Base-by-base conservation (phyloP, 345 rosid species). In the Citrus cavaleriei region DNA sequence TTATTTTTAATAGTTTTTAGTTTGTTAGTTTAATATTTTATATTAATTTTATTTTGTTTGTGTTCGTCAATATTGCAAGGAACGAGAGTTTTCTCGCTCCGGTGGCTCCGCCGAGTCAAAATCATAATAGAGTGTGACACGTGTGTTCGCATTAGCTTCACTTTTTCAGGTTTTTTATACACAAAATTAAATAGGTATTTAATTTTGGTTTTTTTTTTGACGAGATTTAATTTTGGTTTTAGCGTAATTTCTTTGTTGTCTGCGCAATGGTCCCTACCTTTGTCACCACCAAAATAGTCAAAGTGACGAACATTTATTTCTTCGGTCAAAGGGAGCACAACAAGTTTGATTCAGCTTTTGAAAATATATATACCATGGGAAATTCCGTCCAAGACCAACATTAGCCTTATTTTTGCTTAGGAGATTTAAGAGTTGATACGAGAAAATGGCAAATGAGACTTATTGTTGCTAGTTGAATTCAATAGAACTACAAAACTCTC, bases 71-170 rank as follows among this genome's bases (percentile, higher is more conserved):
- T 54, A 38, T 74, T 57, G 76, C 10, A 34, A 54, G 68, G 76
- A 74, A 58, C 51, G 68, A 84, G 70, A 73, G 19, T 3, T 34
- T 59, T 55, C 59, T 46, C 79, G 22, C 70, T 63, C 86, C 83
- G 80, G 88, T 85, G 87, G 84, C 87, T 85, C 86, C 85, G 88
- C 86, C 85, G 78, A 28, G 84, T 88, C 82, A 88, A 86, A 83
- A 54, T 79, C 68, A 12, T 6, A 70, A 19, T 58, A 5, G 57
- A 57, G 22, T 7, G 2, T 0, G 80, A 78, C 86, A 84, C 84
- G 89, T 86, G 84, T 70, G 58, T 5, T 7, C 1, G 7, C 4
- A 2, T 8, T 10, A 12, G 57, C 42, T 6, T 14, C 40, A 55
- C 5, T 46, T 9, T n/a, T 77, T 63, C 8, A 18, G 27, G n/a